These are phyloP conservation scores for Phoma herbarum DNA, from an alignment of 2,329 filamentous ascomycete genomes.

Conservation along the genomic window DNA sequence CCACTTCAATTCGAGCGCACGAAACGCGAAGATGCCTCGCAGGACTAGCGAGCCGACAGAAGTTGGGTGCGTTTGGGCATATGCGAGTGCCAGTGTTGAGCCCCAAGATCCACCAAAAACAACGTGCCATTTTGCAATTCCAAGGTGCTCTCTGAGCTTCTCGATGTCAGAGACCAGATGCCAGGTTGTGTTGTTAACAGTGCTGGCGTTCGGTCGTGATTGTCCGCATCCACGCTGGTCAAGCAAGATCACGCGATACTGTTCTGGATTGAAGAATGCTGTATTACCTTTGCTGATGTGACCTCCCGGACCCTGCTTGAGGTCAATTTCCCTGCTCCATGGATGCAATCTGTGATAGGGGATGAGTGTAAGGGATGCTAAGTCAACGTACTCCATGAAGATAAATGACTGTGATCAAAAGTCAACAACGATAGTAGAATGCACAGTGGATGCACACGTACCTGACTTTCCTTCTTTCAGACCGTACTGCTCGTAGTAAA, in stretches of 20 bases:
- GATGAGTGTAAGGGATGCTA: neutral
- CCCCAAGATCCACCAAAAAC: conserved; percentile 62
- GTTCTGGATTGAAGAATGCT: conserved; percentile 55
- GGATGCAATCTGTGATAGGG: neutral
- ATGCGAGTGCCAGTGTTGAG: conserved; percentile 56
- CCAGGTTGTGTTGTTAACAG: conserved; percentile 58
- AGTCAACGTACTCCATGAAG: conserved; percentile 58
- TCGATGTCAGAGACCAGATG: conserved; percentile 58
- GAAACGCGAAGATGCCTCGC: conserved; percentile 55
- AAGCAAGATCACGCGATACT: conserved; percentile 58
- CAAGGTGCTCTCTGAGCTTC: conserved; percentile 52
- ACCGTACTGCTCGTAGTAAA: conserved; percentile 54
- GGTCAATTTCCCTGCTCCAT: neutral
- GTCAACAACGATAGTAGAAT: neutral
- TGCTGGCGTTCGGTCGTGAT: conserved; percentile 53
- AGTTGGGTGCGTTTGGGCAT: conserved; percentile 55
- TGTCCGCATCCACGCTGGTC: conserved; percentile 59
- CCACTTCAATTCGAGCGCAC: conserved; percentile 52
- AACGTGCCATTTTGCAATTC: conserved; percentile 55
- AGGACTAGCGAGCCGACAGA: conserved; percentile 53
- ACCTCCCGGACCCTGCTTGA: neutral
- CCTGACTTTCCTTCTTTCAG: conserved; percentile 51
- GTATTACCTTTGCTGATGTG: conserved; percentile 41
- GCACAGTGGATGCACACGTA: conserved; percentile 16
- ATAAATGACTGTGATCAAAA: conserved; percentile 45